Conservation (phyloP, 129 eudicot genomes). For the Helianthus tuberosus region DNA sequence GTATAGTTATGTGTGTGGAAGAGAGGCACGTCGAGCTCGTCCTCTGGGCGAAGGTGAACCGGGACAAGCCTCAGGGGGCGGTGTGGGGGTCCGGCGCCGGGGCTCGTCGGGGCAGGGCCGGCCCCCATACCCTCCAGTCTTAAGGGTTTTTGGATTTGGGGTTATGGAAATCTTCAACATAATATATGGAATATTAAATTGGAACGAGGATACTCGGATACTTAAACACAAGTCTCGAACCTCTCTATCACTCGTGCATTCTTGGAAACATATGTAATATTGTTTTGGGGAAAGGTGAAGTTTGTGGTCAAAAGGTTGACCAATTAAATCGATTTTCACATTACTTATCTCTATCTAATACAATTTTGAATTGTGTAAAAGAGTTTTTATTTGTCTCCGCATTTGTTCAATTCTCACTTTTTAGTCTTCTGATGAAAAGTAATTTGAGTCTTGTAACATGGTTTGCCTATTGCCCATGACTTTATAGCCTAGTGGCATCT, state of each 20-base stretch:
- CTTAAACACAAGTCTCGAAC: slow-evolving; percentile 29
- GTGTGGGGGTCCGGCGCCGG: too few species aligned
- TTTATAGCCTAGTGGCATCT: too few species aligned
- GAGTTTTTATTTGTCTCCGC: not conserved
- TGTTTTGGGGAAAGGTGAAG: slow-evolving; percentile 16
- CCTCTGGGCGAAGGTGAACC: too few species aligned
- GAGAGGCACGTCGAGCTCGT: too few species aligned
- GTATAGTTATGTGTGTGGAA: too few species aligned
- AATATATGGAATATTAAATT: slow-evolving; percentile 15
- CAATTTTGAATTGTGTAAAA: not conserved
- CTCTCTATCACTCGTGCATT: slow-evolving; percentile 36
- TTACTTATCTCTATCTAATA: not conserved
- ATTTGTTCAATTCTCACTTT: not conserved
- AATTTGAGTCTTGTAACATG: too few species aligned
- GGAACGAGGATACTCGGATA: slow-evolving; percentile 27
- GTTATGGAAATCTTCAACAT: slow-evolving; percentile 20
- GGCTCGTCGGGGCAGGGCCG: too few species aligned
- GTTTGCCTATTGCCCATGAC: too few species aligned
- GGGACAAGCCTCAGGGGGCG: too few species aligned
- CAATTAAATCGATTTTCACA: slow-evolving; percentile 11
- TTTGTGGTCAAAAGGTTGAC: slow-evolving; percentile 33
- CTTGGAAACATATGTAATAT: slow-evolving; percentile 24
- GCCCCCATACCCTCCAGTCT: too few species aligned
- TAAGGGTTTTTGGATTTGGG: not conserved
- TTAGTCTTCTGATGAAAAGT: too few species aligned